phyloP scores from a whole-genome alignment of 2,329 filamentous ascomycete species.

The Aspergillus sclerotialis region DNA sequence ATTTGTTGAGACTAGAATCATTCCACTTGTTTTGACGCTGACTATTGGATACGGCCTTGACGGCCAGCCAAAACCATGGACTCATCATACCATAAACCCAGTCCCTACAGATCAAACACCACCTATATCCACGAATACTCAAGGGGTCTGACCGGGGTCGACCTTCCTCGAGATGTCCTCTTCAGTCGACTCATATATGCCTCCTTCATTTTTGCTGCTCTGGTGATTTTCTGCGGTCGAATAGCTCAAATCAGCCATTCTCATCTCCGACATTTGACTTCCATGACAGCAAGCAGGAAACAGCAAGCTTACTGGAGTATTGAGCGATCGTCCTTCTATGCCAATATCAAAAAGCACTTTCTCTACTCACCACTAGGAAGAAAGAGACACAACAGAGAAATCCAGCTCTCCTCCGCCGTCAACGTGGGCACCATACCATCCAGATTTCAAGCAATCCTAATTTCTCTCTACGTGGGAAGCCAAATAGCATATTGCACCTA shows the following conservation, averaged over 20 bases:
- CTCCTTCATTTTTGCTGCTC: slow-evolving; percentile 26
- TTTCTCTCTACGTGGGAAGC: slow-evolving; percentile 60
- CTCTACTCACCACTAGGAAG: slow-evolving; percentile 60
- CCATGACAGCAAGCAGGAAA: slow-evolving; percentile 25
- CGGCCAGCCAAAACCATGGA: too few relatives aligned
- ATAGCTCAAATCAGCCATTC: slow-evolving; percentile 37
- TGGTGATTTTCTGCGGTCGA: slow-evolving; percentile 34
- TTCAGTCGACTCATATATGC: slow-evolving; percentile 34
- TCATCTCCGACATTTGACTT: slow-evolving; percentile 39
- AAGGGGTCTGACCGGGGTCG: slow-evolving; percentile 31
- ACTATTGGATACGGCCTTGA: too few relatives aligned
- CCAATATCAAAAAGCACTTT: slow-evolving; percentile 40
- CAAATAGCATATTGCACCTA: slow-evolving; percentile 67
- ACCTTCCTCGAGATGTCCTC: slow-evolving; percentile 32
- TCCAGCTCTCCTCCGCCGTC: slow-evolving; percentile 60
- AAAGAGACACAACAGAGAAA: slow-evolving; percentile 70
- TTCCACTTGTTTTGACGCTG: too few relatives aligned
- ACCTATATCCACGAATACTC: slow-evolving; percentile 37
- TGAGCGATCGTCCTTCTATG: slow-evolving; percentile 35
- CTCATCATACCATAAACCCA: too few relatives aligned
- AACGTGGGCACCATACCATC: slow-evolving; percentile 72
- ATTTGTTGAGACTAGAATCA: too few relatives aligned
- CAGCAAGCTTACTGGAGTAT: slow-evolving; percentile 41
- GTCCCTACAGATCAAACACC: slow-evolving; percentile 23
- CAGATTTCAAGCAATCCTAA: slow-evolving; percentile 66